phyloP scores from a whole-genome alignment of 805 yeast genomes.

The Metschnikowia similis region DNA sequence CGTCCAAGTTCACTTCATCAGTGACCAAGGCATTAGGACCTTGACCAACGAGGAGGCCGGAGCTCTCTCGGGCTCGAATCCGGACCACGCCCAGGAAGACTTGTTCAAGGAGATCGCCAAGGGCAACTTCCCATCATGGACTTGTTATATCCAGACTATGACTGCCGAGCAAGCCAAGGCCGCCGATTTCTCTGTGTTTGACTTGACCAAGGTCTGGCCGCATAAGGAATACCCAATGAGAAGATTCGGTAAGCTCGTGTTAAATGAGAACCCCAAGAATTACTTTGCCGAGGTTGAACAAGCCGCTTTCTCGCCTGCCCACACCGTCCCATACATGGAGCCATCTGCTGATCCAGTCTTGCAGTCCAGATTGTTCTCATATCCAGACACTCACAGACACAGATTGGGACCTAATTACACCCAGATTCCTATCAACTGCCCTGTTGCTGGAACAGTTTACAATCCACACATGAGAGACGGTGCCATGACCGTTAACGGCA shows the following conservation, averaged over 20 bases:
- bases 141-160: constrained; percentile 81
- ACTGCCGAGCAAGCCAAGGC: constrained; percentile 73
- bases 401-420: constrained; percentile 73
- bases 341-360: constrained; percentile 81
- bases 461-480: constrained; percentile 83
- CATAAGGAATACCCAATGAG: constrained; percentile 82
- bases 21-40: constrained; percentile 58
- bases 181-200: constrained; percentile 78
- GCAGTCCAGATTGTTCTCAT: constrained; percentile 76
- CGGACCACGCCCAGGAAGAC: constrained; percentile 79
- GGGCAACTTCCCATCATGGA: constrained; percentile 82
- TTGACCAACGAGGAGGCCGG: constrained; percentile 65
- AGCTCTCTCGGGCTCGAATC: constrained; percentile 66
- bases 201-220: constrained; percentile 91
- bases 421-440: constrained; percentile 89
- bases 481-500: constrained; percentile 55
- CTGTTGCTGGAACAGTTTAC: constrained; percentile 43
- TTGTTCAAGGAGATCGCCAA: constrained; percentile 72
- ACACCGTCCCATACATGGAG: constrained; percentile 80
- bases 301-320: constrained; percentile 81
- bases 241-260: constrained; percentile 72
- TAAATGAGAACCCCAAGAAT: constrained; percentile 81
- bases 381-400: constrained; percentile 83
- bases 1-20: constrained; percentile 70
- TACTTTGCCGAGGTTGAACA: constrained; percentile 87